phyloP scores from a whole-genome alignment of 306 rosid genomes.

The Astragalus glycyphyllos region DNA sequence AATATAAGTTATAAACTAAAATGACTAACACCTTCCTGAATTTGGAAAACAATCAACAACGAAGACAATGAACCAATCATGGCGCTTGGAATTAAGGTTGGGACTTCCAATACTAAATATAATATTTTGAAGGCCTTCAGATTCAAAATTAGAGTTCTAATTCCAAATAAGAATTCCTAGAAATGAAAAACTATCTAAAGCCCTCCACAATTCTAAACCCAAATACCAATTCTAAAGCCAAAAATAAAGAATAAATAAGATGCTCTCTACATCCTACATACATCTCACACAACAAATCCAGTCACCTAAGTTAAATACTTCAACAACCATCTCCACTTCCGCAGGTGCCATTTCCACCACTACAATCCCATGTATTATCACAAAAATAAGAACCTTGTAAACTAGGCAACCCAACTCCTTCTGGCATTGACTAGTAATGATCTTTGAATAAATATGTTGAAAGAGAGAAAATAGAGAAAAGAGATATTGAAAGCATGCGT shows the following conservation, averaged over 20 bases:
- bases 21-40: constrained; percentile 5
- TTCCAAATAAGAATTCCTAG: constrained; percentile 1
- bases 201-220: constrained; percentile 24
- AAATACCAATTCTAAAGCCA: constrained; percentile 5
- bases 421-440: background rate
- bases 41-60: constrained; percentile 24
- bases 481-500: too few species aligned
- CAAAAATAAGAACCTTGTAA: background rate
- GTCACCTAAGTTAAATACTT: constrained; percentile 13
- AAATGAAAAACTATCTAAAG: constrained; percentile 1
- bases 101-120: constrained; percentile 11
- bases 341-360: background rate
- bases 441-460: background rate
- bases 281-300: constrained; percentile 13
- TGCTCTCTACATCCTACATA: constrained; percentile 4
- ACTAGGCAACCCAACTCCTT: too few species aligned
- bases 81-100: background rate
- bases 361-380: background rate
- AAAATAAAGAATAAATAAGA: background rate
- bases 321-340: constrained; percentile 1
- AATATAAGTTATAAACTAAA: background rate
- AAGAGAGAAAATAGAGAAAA: too few species aligned
- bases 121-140: background rate
- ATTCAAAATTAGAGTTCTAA: constrained; percentile 14
- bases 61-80: constrained; percentile 13